Evolutionary conservation across 768 basidiomycete species (phyloP).

Genomic region (Paxillus ammoniavirescens): DNA sequence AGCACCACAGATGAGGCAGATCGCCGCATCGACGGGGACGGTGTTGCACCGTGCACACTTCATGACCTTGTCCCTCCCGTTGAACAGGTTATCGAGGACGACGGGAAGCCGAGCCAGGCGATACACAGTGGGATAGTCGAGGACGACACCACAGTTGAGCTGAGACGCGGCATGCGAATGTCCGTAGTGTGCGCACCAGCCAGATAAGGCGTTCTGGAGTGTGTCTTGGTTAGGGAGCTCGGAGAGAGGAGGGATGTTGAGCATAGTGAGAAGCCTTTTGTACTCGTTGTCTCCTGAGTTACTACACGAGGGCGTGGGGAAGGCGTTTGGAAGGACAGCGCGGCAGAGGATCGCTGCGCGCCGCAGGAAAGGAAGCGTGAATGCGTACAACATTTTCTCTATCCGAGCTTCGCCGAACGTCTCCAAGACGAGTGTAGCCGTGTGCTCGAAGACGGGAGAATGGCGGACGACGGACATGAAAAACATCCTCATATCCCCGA

Average conservation of each 20-base stretch:
- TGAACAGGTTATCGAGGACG: constrained; percentile 80
- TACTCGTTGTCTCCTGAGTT: constrained; percentile 65
- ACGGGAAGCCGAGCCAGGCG: constrained; percentile 79
- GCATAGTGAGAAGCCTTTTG: constrained; percentile 64
- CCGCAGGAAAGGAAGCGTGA: constrained; percentile 90
- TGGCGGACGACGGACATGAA: constrained; percentile 90
- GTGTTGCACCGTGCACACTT: constrained; percentile 76
- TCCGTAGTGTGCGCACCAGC: constrained; percentile 90
- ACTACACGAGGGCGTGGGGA: constrained; percentile 43
- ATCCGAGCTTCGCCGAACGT: constrained; percentile 82
- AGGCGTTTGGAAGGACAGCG: constrained; percentile 64
- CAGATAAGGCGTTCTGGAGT: constrained; percentile 82
- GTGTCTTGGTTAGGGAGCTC: constrained; percentile 82
- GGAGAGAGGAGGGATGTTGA: constrained; percentile 78
- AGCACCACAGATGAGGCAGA: constrained; percentile 88
- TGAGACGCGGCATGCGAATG: constrained; percentile 78
- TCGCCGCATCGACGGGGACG: constrained; percentile 80
- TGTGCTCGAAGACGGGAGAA: constrained; percentile 84
- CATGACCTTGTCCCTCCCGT: constrained; percentile 68
- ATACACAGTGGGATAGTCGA: constrained; percentile 85
- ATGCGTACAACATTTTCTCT: constrained; percentile 81
- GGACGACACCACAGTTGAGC: constrained; percentile 70
- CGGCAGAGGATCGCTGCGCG: constrained; percentile 83
- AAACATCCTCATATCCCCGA: constrained; percentile 85
- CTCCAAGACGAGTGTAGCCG: constrained; percentile 74